Percentiles rank a stretch among this genome's conserved stretches.
Evolutionary conservation across 495 filamentous ascomycete species (phyloP).

Genomic region (Podospora conica): DNA sequence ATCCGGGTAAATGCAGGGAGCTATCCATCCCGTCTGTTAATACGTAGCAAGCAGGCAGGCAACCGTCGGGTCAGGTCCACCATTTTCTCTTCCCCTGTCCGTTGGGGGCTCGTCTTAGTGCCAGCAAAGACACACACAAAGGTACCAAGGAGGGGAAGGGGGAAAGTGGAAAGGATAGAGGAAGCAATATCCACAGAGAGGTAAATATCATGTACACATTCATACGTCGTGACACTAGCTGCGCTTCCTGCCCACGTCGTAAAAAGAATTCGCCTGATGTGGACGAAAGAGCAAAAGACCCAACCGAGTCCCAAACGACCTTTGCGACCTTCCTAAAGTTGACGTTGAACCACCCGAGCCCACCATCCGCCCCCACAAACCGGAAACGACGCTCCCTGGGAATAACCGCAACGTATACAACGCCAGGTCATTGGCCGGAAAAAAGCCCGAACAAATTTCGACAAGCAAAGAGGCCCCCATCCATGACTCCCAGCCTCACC

Average conservation of each 20-base stretch:
- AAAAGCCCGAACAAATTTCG: neutral
- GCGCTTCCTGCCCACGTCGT: neutral
- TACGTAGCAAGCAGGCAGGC: neutral
- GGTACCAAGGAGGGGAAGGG: no score
- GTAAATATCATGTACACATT: neutral
- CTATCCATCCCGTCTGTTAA: neutral
- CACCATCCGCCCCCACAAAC: neutral
- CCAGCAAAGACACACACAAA: neutral
- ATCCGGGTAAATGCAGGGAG: neutral
- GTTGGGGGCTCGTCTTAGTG: neutral
- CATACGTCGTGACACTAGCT: neutral
- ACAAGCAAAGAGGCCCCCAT: neutral
- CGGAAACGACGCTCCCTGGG: neutral
- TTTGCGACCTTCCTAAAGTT: neutral
- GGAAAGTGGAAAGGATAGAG: no score
- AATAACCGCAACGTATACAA: neutral
- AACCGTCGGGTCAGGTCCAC: neutral
- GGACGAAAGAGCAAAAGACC: neutral
- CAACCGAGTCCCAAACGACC: neutral
- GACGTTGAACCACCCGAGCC: neutral
- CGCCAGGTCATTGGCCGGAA: neutral
- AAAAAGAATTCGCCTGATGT: neutral
- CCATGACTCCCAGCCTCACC: no score
- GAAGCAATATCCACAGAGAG: neutral
- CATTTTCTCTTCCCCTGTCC: neutral